Conservation (phyloP, 2,329 filamentous ascomycete species). For the Aspergillus floridensis region DNA sequence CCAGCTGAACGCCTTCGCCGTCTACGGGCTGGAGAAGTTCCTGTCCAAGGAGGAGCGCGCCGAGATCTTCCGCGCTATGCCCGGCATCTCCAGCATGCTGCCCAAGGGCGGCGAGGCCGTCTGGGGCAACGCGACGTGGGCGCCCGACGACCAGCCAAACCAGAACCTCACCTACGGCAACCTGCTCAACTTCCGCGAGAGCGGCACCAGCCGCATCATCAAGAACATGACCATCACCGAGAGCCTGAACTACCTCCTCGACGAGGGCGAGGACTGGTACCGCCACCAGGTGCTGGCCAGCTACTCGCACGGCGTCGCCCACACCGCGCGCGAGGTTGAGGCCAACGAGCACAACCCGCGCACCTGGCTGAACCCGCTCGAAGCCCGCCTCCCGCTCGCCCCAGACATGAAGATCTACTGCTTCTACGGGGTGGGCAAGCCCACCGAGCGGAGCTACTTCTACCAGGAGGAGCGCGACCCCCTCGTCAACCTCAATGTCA, state of each 20-base stretch:
- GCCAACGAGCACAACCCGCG: conserved; percentile 70
- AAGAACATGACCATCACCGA: conserved; percentile 77
- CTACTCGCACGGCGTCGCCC: conserved; percentile 87
- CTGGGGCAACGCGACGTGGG: conserved; percentile 88
- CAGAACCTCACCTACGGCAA: conserved; percentile 74
- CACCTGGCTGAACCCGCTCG: conserved; percentile 97
- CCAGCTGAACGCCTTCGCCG: conserved; percentile 91
- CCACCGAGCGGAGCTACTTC: conserved; percentile 88
- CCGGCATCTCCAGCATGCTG: conserved; percentile 92
- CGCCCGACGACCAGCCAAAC: conserved; percentile 77
- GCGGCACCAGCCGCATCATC: conserved; percentile 59
- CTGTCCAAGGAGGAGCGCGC: conserved; percentile 84
- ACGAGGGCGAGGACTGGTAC: conserved; percentile 84
- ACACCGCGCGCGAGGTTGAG: conserved; percentile 75
- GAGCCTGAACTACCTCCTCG: conserved; percentile 74
- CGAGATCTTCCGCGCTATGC: conserved; percentile 95
- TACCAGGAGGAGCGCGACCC: conserved; percentile 72
- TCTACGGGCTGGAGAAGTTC: conserved; percentile 96
- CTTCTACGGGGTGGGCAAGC: conserved; percentile 93
- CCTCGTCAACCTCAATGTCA: conserved; percentile 55
- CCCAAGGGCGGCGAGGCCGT: conserved; percentile 89
- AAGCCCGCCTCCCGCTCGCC: conserved; percentile 80
- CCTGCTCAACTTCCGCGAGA: conserved; percentile 76
- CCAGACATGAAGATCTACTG: conserved; percentile 93
- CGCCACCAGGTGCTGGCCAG: conserved; percentile 65